Percentiles rank a stretch among this genome's conserved stretches.
These are phyloP conservation scores for Ceraceosorus guamensis DNA, from an alignment of 1,284 basidiomycete genomes.

Conservation along the genomic window DNA sequence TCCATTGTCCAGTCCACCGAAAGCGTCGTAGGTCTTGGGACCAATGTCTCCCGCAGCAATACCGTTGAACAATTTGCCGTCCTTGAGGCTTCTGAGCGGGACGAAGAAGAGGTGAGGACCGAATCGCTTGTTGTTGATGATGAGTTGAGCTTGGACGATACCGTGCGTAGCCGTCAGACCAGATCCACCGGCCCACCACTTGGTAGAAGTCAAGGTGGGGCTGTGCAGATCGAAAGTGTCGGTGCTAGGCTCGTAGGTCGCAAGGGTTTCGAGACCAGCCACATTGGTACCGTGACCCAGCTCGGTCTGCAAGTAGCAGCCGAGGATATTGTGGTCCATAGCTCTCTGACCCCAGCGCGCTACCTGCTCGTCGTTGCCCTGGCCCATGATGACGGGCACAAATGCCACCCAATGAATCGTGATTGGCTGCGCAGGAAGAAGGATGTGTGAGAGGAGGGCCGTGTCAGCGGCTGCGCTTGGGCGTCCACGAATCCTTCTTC, in stretches of 20 bases:
- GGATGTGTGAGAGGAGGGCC: neutral
- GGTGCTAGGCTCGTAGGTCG: constrained; percentile 63
- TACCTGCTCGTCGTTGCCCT: constrained; percentile 34
- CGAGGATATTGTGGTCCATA: constrained; percentile 43
- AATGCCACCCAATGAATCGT: constrained; percentile 43
- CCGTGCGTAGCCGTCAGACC: constrained; percentile 71
- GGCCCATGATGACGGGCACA: constrained; percentile 41
- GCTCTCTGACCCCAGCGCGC: constrained; percentile 36
- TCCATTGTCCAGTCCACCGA: constrained; percentile 61
- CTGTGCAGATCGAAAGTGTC: constrained; percentile 69
- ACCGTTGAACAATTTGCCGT: constrained; percentile 59
- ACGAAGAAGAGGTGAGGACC: constrained; percentile 73
- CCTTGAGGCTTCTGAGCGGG: constrained; percentile 52
- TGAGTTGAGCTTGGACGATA: constrained; percentile 67
- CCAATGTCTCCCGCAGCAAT: constrained; percentile 68
- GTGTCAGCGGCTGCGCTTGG: too few relatives aligned
- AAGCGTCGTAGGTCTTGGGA: constrained; percentile 56
- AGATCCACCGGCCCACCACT: constrained; percentile 70
- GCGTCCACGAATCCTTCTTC: neutral
- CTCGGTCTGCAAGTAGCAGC: constrained; percentile 49
- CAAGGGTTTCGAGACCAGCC: constrained; percentile 63
- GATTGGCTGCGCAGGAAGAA: constrained; percentile 12
- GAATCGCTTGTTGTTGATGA: constrained; percentile 61
- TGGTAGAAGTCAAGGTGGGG: constrained; percentile 66
- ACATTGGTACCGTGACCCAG: constrained; percentile 61